Evolutionary conservation across 192 early-diverging fungal species (phyloP).

Genomic region (Dissophora globulifera): DNA sequence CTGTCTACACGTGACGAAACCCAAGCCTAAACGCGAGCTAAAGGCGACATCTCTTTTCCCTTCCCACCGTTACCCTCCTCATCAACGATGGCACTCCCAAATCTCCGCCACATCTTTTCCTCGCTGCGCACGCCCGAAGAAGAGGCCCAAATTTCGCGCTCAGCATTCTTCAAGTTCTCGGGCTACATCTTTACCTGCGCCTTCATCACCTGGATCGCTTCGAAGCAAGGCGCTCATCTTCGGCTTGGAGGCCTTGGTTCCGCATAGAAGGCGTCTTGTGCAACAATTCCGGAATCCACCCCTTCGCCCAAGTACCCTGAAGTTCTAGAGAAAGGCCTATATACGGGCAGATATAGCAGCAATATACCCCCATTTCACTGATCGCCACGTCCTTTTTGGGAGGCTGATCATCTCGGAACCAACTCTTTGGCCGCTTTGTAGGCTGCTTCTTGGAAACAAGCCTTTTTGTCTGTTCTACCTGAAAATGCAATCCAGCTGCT

Average conservation of each 20-base stretch:
- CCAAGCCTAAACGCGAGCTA: too few relatives aligned
- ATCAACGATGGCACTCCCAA: conserved; percentile 61
- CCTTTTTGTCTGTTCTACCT: too few relatives aligned
- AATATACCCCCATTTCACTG: too few relatives aligned
- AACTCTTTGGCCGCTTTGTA: too few relatives aligned
- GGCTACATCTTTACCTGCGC: conserved; percentile 69
- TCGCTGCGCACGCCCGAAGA: conserved; percentile 69
- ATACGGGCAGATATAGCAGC: neutral
- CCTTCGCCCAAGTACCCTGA: too few relatives aligned
- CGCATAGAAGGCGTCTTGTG: neutral
- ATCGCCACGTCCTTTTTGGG: too few relatives aligned
- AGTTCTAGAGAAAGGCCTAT: too few relatives aligned
- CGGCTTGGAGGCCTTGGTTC: conserved; percentile 11
- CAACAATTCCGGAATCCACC: neutral
- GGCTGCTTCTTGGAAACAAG: too few relatives aligned
- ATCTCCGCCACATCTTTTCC: conserved; percentile 64
- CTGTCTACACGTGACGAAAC: too few relatives aligned
- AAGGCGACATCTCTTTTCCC: neutral
- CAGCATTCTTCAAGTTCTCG: conserved; percentile 70
- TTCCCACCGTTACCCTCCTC: neutral
- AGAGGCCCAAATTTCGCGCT: conserved; percentile 65
- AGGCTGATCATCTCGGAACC: too few relatives aligned
- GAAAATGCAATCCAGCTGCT: too few relatives aligned
- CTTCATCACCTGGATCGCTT: conserved; percentile 58
- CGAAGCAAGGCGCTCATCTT: conserved; percentile 45